These are phyloP conservation scores for Arxiozyma heterogenica DNA, from an alignment of 1,139 yeast species.

Conservation along the genomic window DNA sequence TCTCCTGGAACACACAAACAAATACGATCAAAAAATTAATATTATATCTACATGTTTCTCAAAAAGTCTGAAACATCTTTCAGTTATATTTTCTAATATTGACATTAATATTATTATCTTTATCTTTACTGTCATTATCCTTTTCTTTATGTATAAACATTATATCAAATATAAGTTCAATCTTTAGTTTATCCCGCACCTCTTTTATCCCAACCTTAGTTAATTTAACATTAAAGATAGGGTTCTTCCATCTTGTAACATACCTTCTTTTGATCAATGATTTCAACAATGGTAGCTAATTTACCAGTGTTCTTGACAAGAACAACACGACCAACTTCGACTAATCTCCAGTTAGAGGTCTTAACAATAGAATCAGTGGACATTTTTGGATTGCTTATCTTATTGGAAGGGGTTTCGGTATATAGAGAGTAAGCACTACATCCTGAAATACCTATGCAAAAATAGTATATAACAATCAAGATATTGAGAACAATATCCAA, in stretches of 20 bases:
- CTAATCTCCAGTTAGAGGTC: slow-evolving; percentile 98
- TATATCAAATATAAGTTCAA: too few relatives aligned
- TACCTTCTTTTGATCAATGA: slow-evolving; percentile 98
- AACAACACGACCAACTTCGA: slow-evolving; percentile 99
- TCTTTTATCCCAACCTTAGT: background rate
- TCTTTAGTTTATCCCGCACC: background rate
- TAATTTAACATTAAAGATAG: background rate
- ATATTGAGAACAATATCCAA: background rate
- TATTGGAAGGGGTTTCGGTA: slow-evolving; percentile 1
- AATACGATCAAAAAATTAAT: too few relatives aligned
- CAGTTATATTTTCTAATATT: background rate
- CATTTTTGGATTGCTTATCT: slow-evolving; percentile 33
- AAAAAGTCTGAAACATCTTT: background rate
- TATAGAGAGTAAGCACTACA: background rate
- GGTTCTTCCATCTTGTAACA: slow-evolving; percentile 31
- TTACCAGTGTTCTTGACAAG: slow-evolving; percentile 75
- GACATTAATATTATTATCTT: background rate
- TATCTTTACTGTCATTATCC: too few relatives aligned
- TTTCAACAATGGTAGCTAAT: slow-evolving; percentile 94
- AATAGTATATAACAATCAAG: background rate
- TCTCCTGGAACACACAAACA: background rate
- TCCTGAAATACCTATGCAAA: too few relatives aligned
- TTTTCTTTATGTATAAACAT: too few relatives aligned
- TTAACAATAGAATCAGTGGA: slow-evolving; percentile 68
- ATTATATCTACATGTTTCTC: background rate